Base-by-base conservation (phyloP, 1,284 basidiomycete genomes). In the Ustilago loliicola region DNA sequence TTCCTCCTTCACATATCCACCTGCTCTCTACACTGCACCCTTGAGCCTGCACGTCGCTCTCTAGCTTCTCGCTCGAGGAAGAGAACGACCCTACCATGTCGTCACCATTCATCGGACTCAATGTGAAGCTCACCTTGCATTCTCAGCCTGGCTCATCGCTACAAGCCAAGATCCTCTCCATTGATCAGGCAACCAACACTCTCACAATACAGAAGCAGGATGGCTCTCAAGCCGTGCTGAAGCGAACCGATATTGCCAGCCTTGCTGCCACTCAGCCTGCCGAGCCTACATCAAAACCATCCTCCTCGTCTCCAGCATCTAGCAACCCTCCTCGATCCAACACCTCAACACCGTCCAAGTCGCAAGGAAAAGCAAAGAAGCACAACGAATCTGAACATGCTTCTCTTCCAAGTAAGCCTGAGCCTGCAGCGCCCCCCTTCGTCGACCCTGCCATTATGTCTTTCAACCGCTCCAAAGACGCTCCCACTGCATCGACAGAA, bases 181-280 rank as follows among this genome's bases (percentile, higher is more conserved):
- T 77, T 55, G 74, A 77, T 36, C 69, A 66, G 36, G 59, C 74
- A 1, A 29, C 61, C 62, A 77, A 77, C 60, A 72, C 74, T 5
- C 69, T 77, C 59, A 72, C 74, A n/a, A 61, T 77, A 9, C 62
- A 77, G 51, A 77, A 72, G 59, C 63, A 69, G 36, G 69, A 77
- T 61, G 69, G 74, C 3, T 60, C 65, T 13, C 65, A 62, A n/a
- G 57, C 59, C 17, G 62, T 63, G 0, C 60, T 77, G 27, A 64
- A 77, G 19, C 65, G 74, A 2, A 66, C 62, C 52, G 69, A 77
- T 53, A 77, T 77, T 59, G 58, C 74, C 11, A 72, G 66, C 19
- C 65, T 77, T 23, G 56, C 74, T 54, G 69, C 74, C 3, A 48
- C 40, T 30, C 72, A 72, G 10, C 36, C 74, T 25, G 9, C 42